These are phyloP conservation scores for Solanum chaucha DNA, from an alignment of 257 asterid genomes.

Conservation along the genomic window DNA sequence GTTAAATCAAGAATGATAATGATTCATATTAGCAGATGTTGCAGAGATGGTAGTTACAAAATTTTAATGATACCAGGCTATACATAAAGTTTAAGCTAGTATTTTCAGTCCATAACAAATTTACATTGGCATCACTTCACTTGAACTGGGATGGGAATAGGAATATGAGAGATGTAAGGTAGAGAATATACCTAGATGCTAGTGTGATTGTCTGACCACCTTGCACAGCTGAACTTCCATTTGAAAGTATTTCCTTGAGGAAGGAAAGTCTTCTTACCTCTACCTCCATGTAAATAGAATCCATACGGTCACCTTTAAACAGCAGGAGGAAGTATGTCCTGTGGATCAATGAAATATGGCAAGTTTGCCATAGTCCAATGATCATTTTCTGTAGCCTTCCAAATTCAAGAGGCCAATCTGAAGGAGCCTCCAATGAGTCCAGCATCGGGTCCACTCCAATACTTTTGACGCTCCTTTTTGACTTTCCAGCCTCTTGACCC, in stretches of 20 bases:
- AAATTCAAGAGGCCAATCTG: slow-evolving; percentile 34
- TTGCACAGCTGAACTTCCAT: slow-evolving; percentile 24
- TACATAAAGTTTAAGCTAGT: background rate
- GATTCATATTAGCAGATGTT: background rate
- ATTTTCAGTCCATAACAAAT: background rate
- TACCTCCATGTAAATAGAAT: slow-evolving; percentile 48
- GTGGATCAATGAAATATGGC: slow-evolving; percentile 39
- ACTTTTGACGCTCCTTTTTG: slow-evolving; percentile 16
- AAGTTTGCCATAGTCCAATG: slow-evolving; percentile 36
- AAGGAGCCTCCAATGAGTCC: slow-evolving; percentile 18
- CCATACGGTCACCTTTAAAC: slow-evolving; percentile 37
- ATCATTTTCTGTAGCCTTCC: slow-evolving; percentile 24
- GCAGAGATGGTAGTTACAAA: background rate
- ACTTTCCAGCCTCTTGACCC: slow-evolving; percentile 16
- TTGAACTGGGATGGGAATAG: background rate
- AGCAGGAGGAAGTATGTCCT: slow-evolving; percentile 47
- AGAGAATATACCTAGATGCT: slow-evolving; percentile 25
- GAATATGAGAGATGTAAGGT: background rate
- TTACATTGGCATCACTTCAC: background rate
- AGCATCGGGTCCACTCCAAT: slow-evolving; percentile 24
- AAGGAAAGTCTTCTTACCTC: slow-evolving; percentile 38
- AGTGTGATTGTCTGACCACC: slow-evolving; percentile 28
- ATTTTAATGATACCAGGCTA: background rate
- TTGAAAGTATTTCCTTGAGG: slow-evolving; percentile 29
- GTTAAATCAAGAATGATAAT: slow-evolving; percentile 3